Conservation (phyloP, 257 asterid genomes). For the Phtheirospermum japonicum region DNA sequence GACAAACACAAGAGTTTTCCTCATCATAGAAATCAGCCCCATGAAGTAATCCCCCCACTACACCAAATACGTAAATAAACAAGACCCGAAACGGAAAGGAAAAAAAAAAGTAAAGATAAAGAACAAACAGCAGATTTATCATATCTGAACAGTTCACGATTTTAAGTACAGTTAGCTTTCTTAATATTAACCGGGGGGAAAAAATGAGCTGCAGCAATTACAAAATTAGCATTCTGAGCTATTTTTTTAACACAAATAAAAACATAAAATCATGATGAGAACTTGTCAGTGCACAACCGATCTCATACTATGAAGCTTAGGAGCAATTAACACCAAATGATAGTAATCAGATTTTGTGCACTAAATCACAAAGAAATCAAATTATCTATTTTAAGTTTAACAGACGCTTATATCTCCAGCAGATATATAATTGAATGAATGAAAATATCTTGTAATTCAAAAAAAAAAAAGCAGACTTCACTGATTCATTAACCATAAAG, state of each 20-base stretch:
- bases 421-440: too few species aligned
- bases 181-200: too few species aligned
- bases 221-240: too few species aligned
- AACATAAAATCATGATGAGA: neutral
- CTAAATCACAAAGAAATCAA: too few species aligned
- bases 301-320: conserved; percentile 2
- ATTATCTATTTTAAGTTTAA: too few species aligned
- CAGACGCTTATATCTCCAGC: too few species aligned
- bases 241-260: neutral
- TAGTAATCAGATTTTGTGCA: too few species aligned
- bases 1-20: neutral
- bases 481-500: neutral
- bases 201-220: too few species aligned
- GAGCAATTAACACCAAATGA: too few species aligned
- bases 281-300: neutral
- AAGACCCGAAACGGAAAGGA: neutral
- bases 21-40: conserved; percentile 3
- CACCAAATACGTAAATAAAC: conserved; percentile 3
- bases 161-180: neutral
- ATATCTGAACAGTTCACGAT: neutral
- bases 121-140: neutral
- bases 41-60: too few species aligned
- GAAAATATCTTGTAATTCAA: too few species aligned
- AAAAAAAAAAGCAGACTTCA: too few species aligned
- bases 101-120: neutral